Percentiles rank a stretch among this genome's conserved stretches.
Evolutionary conservation across 345 rosid species (phyloP).

Genomic region (Eucalyptus grandis): DNA sequence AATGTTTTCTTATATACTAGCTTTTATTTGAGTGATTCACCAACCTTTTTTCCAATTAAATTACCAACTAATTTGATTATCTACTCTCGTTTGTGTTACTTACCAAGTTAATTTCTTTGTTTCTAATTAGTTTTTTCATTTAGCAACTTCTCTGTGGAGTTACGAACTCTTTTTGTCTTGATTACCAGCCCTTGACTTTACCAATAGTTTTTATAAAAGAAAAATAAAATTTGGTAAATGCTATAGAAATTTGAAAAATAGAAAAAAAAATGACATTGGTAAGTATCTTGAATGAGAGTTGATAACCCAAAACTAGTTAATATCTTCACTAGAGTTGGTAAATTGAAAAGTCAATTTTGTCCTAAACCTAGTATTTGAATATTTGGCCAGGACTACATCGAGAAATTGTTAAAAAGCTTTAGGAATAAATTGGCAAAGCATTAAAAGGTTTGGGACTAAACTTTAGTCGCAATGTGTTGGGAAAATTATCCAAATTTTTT

Average conservation of each 20-base stretch:
- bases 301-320: too few species aligned
- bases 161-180: background rate
- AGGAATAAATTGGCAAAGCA: background rate
- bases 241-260: too few species aligned
- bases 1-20: background rate
- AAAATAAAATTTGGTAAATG: too few species aligned
- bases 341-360: background rate
- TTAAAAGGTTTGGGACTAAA: background rate
- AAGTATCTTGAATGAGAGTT: background rate
- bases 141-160: background rate
- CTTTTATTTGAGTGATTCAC: background rate
- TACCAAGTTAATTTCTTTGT: background rate
- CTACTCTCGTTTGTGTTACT: background rate
- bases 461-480: background rate
- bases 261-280: too few species aligned
- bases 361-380: background rate
- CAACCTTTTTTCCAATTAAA: background rate
- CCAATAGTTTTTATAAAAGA: background rate
- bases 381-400: background rate
- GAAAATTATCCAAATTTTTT: rapidly evolving
- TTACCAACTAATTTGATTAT: too few species aligned
- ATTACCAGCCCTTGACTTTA: background rate
- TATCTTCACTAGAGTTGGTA: background rate
- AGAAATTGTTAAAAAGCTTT: too few species aligned
- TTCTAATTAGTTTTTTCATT: too few species aligned